Evolutionary conservation across 768 basidiomycete genomes (phyloP).

Genomic region (Kwoniella europaea): DNA sequence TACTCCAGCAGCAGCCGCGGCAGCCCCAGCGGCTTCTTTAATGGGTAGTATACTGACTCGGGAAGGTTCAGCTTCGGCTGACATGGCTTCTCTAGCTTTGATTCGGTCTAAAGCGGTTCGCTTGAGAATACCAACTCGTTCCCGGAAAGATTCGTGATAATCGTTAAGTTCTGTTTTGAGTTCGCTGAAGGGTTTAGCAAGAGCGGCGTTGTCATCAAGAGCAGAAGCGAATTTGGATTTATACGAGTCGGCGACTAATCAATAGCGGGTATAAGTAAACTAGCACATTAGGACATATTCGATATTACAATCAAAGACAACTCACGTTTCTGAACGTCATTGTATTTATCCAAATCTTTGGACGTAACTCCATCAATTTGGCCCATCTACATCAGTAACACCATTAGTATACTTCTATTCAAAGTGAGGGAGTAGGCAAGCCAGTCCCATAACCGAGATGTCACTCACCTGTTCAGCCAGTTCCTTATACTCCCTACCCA

Average conservation of each 20-base stretch:
- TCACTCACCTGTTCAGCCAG: constrained; percentile 36
- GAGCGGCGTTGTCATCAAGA: constrained; percentile 10
- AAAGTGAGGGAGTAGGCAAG: no score
- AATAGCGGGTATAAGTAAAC: background rate
- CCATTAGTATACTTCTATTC: no score
- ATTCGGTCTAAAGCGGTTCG: constrained; percentile 44
- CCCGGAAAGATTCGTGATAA: constrained; percentile 43
- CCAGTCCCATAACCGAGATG: no score
- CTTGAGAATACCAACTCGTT: constrained; percentile 39
- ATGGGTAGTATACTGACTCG: constrained; percentile 45
- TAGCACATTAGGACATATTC: no score
- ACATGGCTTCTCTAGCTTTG: constrained; percentile 42
- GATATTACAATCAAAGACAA: background rate
- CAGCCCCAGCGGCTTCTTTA: constrained; percentile 36
- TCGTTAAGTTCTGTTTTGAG: constrained; percentile 48
- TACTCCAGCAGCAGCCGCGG: constrained; percentile 27
- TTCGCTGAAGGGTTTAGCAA: constrained; percentile 29
- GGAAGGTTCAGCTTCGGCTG: constrained; percentile 22
- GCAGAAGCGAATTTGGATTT: constrained; percentile 23
- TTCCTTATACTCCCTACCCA: constrained; percentile 32
- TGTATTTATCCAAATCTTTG: constrained; percentile 38
- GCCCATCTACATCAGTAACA: constrained; percentile 28
- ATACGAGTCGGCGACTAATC: constrained; percentile 21
- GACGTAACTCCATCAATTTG: constrained; percentile 44
- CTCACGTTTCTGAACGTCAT: constrained; percentile 25